These are phyloP conservation scores for Cicer judaicum DNA, from an alignment of 306 rosid genomes.

Conservation along the genomic window DNA sequence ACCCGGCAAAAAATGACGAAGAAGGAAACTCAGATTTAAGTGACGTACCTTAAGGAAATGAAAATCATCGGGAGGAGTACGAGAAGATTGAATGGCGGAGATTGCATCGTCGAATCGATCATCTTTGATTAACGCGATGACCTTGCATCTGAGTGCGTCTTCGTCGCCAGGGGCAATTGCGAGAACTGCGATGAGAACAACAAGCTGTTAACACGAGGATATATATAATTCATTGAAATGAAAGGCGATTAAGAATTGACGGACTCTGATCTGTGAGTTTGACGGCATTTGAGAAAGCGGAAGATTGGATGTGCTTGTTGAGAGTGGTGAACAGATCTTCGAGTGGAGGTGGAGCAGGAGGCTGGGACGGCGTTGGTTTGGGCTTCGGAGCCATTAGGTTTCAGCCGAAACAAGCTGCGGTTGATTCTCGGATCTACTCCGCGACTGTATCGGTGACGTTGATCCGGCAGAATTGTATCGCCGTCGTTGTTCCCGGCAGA, in stretches of 20 bases:
- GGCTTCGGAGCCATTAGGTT: constrained; percentile 85
- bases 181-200: constrained; percentile 63
- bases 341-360: constrained; percentile 68
- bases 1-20: neutral
- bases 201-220: neutral
- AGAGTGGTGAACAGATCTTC: constrained; percentile 89
- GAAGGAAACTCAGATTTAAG: constrained; percentile 2
- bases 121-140: constrained; percentile 72
- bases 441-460: too few relatives aligned
- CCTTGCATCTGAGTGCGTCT: constrained; percentile 88
- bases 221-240: neutral
- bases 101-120: constrained; percentile 72
- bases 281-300: constrained; percentile 69
- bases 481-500: too few relatives aligned
- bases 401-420: neutral
- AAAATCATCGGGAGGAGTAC: constrained; percentile 56
- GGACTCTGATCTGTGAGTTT: constrained; percentile 89
- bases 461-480: too few relatives aligned
- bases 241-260: constrained; percentile 5
- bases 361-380: constrained; percentile 51
- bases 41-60: constrained; percentile 67
- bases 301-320: constrained; percentile 68
- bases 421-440: too few relatives aligned
- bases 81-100: constrained; percentile 62
- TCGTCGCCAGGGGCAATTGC: constrained; percentile 71